Conservation (phyloP, 1,284 basidiomycete genomes). For the Moesziomyces aphidis region DNA sequence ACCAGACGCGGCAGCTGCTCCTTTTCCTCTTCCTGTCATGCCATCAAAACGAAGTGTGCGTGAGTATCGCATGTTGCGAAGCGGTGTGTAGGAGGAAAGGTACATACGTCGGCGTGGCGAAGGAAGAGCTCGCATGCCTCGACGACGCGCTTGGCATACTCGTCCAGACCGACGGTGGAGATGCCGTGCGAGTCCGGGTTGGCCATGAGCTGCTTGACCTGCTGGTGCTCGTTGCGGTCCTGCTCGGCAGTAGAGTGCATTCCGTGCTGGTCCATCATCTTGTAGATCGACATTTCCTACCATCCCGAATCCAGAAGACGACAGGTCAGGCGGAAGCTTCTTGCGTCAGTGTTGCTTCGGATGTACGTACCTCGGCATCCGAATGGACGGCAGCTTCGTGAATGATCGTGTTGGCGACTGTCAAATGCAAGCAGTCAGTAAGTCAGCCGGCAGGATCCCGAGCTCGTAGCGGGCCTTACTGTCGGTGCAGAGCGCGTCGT, state of each 20-base stretch:
- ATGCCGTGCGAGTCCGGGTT: conserved; percentile 38
- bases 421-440: too few relatives aligned
- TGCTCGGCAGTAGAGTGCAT: conserved; percentile 25
- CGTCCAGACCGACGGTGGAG: conserved; percentile 19
- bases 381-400: conserved; percentile 36
- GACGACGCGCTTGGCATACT: conserved; percentile 36
- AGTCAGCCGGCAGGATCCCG: too few relatives aligned
- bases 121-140: conserved; percentile 51
- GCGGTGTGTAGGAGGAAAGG: neutral
- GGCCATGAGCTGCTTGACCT: conserved; percentile 52
- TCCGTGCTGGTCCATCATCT: conserved; percentile 35
- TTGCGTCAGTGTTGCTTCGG: neutral
- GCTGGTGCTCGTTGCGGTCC: conserved; percentile 49
- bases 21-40: conserved; percentile 41
- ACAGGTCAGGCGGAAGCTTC: neutral
- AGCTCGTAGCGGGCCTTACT: conserved; percentile 5
- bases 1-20: conserved; percentile 30
- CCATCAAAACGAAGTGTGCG: neutral
- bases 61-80: neutral
- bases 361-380: conserved; percentile 18
- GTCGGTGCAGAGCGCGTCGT: conserved; percentile 30
- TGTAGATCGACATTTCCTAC: conserved; percentile 54
- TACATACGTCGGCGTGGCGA: conserved; percentile 34
- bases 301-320: neutral
- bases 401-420: conserved; percentile 40